Percentiles rank a stretch among this genome's conserved stretches.
phyloP scores from a whole-genome alignment of 2,329 filamentous ascomycete genomes.

The Geoglossum cookeanum region DNA sequence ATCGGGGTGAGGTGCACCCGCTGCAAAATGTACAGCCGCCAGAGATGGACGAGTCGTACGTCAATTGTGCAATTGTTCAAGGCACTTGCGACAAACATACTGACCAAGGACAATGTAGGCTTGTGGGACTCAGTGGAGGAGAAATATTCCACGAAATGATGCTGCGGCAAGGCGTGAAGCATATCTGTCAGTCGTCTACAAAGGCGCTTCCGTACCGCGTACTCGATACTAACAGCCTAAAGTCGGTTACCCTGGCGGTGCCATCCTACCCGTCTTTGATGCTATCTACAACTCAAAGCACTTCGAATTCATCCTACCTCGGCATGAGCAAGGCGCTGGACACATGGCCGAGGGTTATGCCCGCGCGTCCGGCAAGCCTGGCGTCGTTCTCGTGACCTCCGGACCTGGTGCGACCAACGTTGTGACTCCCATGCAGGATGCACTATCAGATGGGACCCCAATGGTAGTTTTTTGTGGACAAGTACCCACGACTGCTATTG shows the following conservation, averaged over 20 bases:
- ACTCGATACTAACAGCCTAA: conserved; percentile 9
- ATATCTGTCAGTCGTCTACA: conserved; percentile 54
- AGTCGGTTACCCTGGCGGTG: conserved; percentile 69
- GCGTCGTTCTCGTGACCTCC: conserved; percentile 91
- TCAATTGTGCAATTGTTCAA: conserved; percentile 12
- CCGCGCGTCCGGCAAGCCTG: conserved; percentile 78
- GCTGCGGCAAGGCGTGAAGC: conserved; percentile 77
- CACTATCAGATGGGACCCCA: conserved; percentile 83
- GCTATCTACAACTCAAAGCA: conserved; percentile 96
- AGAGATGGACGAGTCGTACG: conserved; percentile 68
- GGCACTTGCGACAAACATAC: conserved; percentile 7
- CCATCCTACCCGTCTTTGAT: conserved; percentile 94
- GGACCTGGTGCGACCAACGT: conserved; percentile 94
- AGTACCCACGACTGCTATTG: conserved; percentile 76
- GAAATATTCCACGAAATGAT: conserved; percentile 99
- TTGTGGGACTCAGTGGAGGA: conserved; percentile 87
- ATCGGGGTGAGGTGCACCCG: conserved; percentile 46
- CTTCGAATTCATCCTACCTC: conserved; percentile 87
- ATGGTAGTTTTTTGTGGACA: conserved; percentile 93
- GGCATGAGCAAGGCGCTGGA: conserved; percentile 92
- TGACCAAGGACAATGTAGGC: conserved; percentile 28
- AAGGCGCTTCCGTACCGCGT: neutral
- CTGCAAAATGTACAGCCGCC: conserved; percentile 39
- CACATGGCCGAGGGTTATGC: conserved; percentile 99
- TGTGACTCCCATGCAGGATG: conserved; percentile 90